A percentile compares a stretch with the other conserved stretches of the same genome.
Evolutionary conservation across 106 monocot species (phyloP).

Genomic region (Ottelia alismoides): DNA sequence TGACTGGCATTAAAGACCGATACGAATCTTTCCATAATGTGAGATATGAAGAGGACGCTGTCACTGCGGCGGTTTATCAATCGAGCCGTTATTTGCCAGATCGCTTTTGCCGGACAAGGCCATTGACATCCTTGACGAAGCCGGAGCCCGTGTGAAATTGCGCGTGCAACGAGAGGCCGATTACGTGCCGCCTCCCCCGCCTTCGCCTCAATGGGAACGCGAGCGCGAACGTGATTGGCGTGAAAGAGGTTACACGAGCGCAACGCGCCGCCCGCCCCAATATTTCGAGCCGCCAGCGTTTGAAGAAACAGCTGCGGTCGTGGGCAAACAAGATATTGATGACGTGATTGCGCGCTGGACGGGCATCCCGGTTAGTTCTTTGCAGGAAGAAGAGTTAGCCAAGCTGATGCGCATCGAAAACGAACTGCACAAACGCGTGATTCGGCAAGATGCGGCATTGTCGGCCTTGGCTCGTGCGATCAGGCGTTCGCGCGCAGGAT

Average conservation of each 20-base stretch:
- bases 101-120: constrained; percentile 89
- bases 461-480: constrained; percentile 81
- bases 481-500: constrained; percentile 73
- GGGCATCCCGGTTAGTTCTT: constrained; percentile 75
- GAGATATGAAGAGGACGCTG: constrained; percentile 69
- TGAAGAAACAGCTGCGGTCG: constrained; percentile 82
- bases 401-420: constrained; percentile 63
- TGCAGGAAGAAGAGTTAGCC: constrained; percentile 76
- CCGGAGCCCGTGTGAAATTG: constrained; percentile 86
- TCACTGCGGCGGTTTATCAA: constrained; percentile 60
- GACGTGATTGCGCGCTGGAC: constrained; percentile 96
- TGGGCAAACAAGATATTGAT: constrained; percentile 79
- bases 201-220: no score
- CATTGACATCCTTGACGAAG: constrained; percentile 90
- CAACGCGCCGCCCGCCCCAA: no score
- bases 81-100: constrained; percentile 65
- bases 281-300: constrained; percentile 89
- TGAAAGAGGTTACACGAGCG: no score
- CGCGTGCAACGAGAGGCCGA: no score
- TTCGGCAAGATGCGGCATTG: constrained; percentile 84
- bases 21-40: constrained; percentile 89
- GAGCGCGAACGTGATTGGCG: no score
- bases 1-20: constrained; percentile 68
- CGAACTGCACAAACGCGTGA: constrained; percentile 68
- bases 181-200: not conserved